phyloP scores from a whole-genome alignment of 2,329 filamentous ascomycete species.

The Diaporthe vexans region DNA sequence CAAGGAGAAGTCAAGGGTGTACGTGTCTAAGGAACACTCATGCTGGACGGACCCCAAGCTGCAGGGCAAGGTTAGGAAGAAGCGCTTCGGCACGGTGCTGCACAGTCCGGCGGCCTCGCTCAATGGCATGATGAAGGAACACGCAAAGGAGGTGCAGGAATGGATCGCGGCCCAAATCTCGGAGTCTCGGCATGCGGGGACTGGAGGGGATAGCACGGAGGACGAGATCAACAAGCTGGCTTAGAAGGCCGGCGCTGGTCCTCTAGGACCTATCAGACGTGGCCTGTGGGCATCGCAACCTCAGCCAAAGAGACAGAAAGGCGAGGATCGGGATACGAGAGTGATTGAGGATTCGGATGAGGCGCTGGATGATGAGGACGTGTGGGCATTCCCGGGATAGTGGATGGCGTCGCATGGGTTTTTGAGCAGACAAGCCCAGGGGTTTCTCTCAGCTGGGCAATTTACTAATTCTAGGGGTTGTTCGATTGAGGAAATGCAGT shows the following conservation, averaged over 20 bases:
- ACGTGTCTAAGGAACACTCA: slow-evolving; percentile 80
- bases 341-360: background rate
- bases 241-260: slow-evolving; percentile 18
- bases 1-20: slow-evolving; percentile 83
- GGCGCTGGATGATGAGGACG: background rate
- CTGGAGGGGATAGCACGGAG: slow-evolving; percentile 62
- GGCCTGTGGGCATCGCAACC: background rate
- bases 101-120: slow-evolving; percentile 64
- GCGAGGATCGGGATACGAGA: background rate
- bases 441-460: background rate
- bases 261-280: background rate
- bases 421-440: background rate
- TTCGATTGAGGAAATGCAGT: background rate
- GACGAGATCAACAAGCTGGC: slow-evolving; percentile 56
- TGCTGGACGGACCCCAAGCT: slow-evolving; percentile 79
- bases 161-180: slow-evolving; percentile 60
- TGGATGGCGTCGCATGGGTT: slow-evolving; percentile 1
- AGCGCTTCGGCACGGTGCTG: slow-evolving; percentile 71
- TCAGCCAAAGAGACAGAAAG: background rate
- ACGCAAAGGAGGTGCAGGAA: slow-evolving; percentile 64
- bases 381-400: background rate
- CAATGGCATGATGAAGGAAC: slow-evolving; percentile 69
- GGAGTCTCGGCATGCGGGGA: slow-evolving; percentile 50
- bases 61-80: slow-evolving; percentile 70
- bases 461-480: slow-evolving; percentile 9